These are phyloP conservation scores for Penicillium sp. DNA, from an alignment of 2,329 filamentous ascomycete genomes.

Conservation along the genomic window DNA sequence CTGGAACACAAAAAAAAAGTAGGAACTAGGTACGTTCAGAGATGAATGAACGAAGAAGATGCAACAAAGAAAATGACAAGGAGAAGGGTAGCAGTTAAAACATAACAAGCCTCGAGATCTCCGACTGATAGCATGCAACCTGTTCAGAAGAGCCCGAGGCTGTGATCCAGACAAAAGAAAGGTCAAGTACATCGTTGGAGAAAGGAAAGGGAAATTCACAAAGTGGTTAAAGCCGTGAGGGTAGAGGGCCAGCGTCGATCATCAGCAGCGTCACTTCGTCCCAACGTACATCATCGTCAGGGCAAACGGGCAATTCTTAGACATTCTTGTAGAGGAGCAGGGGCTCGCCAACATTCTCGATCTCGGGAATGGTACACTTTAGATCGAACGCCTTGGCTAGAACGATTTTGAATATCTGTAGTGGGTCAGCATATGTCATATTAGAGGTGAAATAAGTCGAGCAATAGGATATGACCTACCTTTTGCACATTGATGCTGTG, in stretches of 20 bases:
- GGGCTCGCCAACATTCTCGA: slow-evolving; percentile 96
- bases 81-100: slow-evolving; percentile 9
- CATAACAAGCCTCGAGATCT: not conserved
- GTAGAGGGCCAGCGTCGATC: slow-evolving; percentile 26
- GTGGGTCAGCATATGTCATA: slow-evolving; percentile 25
- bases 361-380: slow-evolving; percentile 98
- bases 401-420: slow-evolving; percentile 98
- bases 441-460: slow-evolving; percentile 2
- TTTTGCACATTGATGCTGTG: slow-evolving; percentile 99
- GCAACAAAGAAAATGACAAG: slow-evolving; percentile 12
- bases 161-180: slow-evolving; percentile 12
- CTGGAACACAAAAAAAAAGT: slow-evolving; percentile 16
- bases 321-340: slow-evolving; percentile 78
- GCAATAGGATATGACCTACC: slow-evolving; percentile 51
- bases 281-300: slow-evolving; percentile 36
- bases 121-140: not conserved
- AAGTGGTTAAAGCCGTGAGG: slow-evolving; percentile 12
- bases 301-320: slow-evolving; percentile 16
- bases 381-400: slow-evolving; percentile 97
- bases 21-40: slow-evolving; percentile 18
- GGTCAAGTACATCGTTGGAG: slow-evolving; percentile 22
- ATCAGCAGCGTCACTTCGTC: slow-evolving; percentile 38
- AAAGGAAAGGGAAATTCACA: slow-evolving; percentile 17
- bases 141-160: not conserved
- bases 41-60: slow-evolving; percentile 10